These are phyloP conservation scores for Phytophthora hibernalis DNA, from an alignment of 352 stramenopile genomes.

Conservation along the genomic window DNA sequence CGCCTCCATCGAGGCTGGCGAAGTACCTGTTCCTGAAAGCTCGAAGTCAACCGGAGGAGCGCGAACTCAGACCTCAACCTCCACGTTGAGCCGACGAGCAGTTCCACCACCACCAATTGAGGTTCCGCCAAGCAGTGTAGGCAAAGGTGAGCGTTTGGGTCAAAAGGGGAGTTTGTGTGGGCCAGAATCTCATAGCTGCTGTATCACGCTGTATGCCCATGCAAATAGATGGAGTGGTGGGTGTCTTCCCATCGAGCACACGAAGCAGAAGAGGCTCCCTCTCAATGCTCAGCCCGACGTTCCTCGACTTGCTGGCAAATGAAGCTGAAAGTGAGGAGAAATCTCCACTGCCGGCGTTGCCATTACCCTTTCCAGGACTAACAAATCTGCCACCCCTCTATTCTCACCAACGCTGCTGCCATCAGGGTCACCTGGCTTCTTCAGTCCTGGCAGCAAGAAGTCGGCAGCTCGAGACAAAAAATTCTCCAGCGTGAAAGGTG, in stretches of 20 bases:
- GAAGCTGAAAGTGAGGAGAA: conserved; percentile 69
- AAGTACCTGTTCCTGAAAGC: conserved; percentile 6
- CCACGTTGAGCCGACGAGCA: conserved; percentile 58
- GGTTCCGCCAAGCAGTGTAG: conserved; percentile 43
- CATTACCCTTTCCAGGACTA: conserved; percentile 40
- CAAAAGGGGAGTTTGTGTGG: conserved; percentile 13
- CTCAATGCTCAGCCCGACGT: conserved; percentile 77
- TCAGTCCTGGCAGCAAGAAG: conserved; percentile 41
- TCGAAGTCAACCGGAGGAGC: conserved; percentile 2
- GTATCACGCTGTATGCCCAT: conserved; percentile 12
- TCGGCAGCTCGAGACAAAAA: conserved; percentile 36
- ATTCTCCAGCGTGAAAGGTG: conserved; percentile 13
- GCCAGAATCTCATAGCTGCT: conserved; percentile 27
- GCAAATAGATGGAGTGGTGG: conserved; percentile 27
- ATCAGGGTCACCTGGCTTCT: conserved; percentile 36
- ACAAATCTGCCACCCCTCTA: conserved; percentile 45
- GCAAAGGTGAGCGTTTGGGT: conserved; percentile 42
- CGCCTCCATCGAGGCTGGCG: conserved; percentile 59
- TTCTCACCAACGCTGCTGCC: conserved; percentile 44
- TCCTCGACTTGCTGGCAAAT: conserved; percentile 71
- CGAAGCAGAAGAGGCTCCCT: conserved; percentile 40
- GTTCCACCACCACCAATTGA: conserved; percentile 72
- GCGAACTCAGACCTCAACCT: conserved; percentile 24
- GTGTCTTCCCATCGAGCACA: conserved; percentile 30
- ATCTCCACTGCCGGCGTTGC: conserved; percentile 40